A percentile compares a stretch with the other conserved stretches of the same genome.
Evolutionary conservation across 257 asterid genomes (phyloP).

Genomic region (Orobanche coerulescens): DNA sequence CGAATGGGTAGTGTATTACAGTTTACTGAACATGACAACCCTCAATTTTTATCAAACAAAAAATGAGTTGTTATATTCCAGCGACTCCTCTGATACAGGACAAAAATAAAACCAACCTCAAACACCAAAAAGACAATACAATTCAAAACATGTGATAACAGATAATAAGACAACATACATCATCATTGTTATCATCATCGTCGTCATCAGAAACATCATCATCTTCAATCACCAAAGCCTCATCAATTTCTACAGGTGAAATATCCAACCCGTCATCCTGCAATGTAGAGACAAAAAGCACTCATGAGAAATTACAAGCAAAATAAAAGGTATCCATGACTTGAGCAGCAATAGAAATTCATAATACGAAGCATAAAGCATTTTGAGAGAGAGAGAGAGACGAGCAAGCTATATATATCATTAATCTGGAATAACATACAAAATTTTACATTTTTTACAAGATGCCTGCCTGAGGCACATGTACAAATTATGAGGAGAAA

Average conservation of each 20-base stretch:
- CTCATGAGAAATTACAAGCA: neutral
- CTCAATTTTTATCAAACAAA: no score
- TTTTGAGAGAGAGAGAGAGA: neutral
- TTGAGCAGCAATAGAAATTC: neutral
- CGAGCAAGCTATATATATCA: no score
- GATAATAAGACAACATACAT: constrained; percentile 40
- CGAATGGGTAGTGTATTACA: no score
- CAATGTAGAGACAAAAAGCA: constrained; percentile 18
- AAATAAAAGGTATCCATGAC: neutral
- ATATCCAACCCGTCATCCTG: constrained; percentile 92
- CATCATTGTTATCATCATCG: constrained; percentile 67
- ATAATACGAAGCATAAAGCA: neutral
- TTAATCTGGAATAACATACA: neutral
- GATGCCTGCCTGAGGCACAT: neutral
- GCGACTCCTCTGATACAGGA: no score
- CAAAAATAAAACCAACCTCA: neutral
- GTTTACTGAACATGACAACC: no score
- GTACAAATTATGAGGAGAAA: neutral
- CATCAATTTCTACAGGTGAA: constrained; percentile 78
- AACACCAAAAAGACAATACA: neutral
- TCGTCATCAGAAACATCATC: constrained; percentile 93
- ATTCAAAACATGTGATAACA: neutral
- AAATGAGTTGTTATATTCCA: no score
- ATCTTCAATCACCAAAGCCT: constrained; percentile 88
- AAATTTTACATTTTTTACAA: neutral